These are phyloP conservation scores for Xylaria hypoxylon DNA, from an alignment of 2,329 filamentous ascomycete genomes.

Conservation along the genomic window DNA sequence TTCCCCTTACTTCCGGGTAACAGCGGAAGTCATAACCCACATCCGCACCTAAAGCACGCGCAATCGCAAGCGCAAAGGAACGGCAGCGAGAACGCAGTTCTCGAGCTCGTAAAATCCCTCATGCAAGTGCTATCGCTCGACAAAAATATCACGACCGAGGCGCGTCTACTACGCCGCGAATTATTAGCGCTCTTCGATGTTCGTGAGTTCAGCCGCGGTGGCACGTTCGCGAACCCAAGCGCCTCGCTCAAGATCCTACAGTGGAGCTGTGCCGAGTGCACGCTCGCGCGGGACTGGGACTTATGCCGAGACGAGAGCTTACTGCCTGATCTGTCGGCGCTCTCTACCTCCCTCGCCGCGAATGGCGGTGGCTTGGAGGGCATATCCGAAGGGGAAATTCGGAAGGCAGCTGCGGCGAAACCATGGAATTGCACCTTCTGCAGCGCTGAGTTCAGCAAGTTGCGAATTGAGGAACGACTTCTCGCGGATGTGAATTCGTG, in stretches of 20 bases:
- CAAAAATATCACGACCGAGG: conserved; percentile 89
- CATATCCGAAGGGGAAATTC: conserved; percentile 34
- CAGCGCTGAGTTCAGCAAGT: conserved; percentile 77
- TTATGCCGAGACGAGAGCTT: conserved; percentile 90
- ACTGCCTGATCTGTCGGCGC: conserved; percentile 63
- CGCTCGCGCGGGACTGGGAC: conserved; percentile 87
- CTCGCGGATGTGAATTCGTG: conserved; percentile 80
- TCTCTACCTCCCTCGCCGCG: conserved; percentile 17
- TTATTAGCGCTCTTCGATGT: conserved; percentile 91
- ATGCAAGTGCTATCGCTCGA: conserved; percentile 94
- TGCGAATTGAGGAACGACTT: conserved; percentile 85
- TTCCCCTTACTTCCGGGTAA: conserved; percentile 85
- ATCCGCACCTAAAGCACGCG: conserved; percentile 49
- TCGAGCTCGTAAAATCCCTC: conserved; percentile 91
- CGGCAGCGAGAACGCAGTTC: conserved; percentile 71
- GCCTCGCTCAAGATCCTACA: conserved; percentile 78
- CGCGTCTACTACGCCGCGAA: conserved; percentile 87
- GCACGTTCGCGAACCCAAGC: conserved; percentile 87
- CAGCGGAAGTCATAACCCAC: conserved; percentile 58
- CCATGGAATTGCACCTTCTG: conserved; percentile 85
- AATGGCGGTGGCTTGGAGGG: neutral
- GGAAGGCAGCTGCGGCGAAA: conserved; percentile 52
- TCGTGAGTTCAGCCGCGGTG: conserved; percentile 90
- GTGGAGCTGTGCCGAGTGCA: conserved; percentile 90
- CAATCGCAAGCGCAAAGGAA: conserved; percentile 51